Evolutionary conservation across 106 monocot species (phyloP), one percentile per base, ranked within the genome.

Genomic region (Narthecium ossifragum): DNA sequence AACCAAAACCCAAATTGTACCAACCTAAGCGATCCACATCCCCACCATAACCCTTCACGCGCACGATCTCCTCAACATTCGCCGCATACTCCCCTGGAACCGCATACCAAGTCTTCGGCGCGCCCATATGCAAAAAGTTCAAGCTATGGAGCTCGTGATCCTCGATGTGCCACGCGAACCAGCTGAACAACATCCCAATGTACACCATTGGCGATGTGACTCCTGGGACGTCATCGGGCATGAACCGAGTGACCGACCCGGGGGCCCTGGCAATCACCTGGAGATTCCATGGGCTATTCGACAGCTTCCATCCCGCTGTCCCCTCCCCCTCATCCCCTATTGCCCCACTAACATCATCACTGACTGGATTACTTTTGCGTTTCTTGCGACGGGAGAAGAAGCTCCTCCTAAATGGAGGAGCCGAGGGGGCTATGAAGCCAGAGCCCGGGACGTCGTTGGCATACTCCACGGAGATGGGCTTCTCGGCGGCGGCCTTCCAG

Each of bases 141-240:
- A 99, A 66, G 52, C 98, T 99, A 59, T 99, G 98, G 32, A 99
- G 65, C 70, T 99, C 98, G 50, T 99, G 98, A 73, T 99, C 98
- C 70, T 99, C 98, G 3, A 99, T 79, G 50, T 99, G 98, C 98
- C 98, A 99, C 14, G 98, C 98, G 49, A 99, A 99, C 98, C 98
- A 99, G 46, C 98, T 99, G 50, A 82, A 99, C 55, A 99, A 38
- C 98, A 99, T 99, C 27, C 82, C 98, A 49, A 99, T 88, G 46
- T 99, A 99, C 31, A 99, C 77, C 98, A 99, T 91, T 7, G 91
- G 98, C 15, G 91, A 88, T 8, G 98, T 99, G 24, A 99, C 91
- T 13, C 98, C 98, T 0, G 87, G 87, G 28, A 99, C 81, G 40
- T 99, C 98, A 68, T 99, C 98, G 0, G 86, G 84, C 98, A 99